phyloP scores from a whole-genome alignment of 495 filamentous ascomycete genomes.

The Parathielavia appendiculata region DNA sequence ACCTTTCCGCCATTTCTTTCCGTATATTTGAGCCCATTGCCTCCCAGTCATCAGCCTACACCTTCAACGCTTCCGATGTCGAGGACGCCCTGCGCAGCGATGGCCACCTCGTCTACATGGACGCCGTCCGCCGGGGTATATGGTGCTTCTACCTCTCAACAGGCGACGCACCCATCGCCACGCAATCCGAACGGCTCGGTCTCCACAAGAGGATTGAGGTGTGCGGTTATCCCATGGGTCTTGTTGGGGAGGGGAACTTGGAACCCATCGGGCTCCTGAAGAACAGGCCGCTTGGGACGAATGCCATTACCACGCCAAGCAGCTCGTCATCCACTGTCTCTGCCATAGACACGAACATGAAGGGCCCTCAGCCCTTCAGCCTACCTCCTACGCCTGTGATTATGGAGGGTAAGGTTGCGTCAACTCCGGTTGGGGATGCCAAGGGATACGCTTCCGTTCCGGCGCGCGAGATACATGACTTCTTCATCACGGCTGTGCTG shows the following conservation, averaged over 20 bases:
- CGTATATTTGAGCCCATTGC: conserved; percentile 45
- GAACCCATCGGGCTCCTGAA: conserved; percentile 44
- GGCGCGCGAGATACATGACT: conserved; percentile 37
- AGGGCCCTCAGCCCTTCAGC: conserved; percentile 31
- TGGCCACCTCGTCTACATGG: conserved; percentile 48
- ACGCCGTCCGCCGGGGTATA: conserved; percentile 42
- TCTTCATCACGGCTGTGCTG: conserved; percentile 42
- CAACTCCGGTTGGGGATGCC: conserved; percentile 18
- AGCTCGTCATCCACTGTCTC: conserved; percentile 47
- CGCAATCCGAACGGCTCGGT: conserved; percentile 24
- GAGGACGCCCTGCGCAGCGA: conserved; percentile 45
- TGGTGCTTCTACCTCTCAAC: conserved; percentile 46
- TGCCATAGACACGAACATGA: conserved; percentile 36
- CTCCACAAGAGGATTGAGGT: conserved; percentile 36
- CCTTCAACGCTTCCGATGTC: conserved; percentile 39
- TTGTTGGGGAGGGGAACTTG: conserved; percentile 42
- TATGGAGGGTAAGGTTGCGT: conserved; percentile 31
- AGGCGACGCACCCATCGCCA: conserved; percentile 28
- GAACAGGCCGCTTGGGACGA: conserved; percentile 33
- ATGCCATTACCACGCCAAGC: conserved; percentile 42
- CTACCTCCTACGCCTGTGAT: conserved; percentile 15
- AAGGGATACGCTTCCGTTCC: conserved; percentile 30
- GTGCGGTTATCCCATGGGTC: conserved; percentile 36
- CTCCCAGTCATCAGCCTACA: conserved; percentile 35
- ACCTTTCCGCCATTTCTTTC: conserved; percentile 42